Base-by-base conservation (phyloP, 1,284 basidiomycete species). In the Gomphus bonarii region DNA sequence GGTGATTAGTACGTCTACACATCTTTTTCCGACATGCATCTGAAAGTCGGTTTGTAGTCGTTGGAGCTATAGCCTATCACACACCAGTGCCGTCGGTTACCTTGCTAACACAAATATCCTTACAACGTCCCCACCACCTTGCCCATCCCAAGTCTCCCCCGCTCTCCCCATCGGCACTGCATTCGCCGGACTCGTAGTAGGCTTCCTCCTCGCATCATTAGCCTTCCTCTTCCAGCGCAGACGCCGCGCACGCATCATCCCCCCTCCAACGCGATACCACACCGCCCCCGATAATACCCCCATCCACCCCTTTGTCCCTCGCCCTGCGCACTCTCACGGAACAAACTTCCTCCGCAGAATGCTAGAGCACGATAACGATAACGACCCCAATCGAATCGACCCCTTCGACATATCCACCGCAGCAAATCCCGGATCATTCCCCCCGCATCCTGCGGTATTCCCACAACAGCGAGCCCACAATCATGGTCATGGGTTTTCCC, bases 271-370 rank as follows among this genome's bases (percentile, higher is more conserved):
- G 10, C 56, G 56, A 28, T 58, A 58, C 35, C 56, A 58, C 49
- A 58, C 56, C 50, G 50, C 56, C 3, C 56, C 56, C 11, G 56
- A 58, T 30, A 58, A 58, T 38, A 58, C 50, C n/a, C 56, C 56
- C 33, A 42, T 58, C 10, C 40, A 52, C 25, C 50, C 56, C 9
- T 40, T 58, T 1, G 22, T 58, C 30, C 56, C 56, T 5, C 49
- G 56, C 8, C 20, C 56, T 8, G 56, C 56, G 14, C 50, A 58
- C n/a, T 30, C 56, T 3, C 50, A 52, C 10, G 56, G 56, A 18
- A 44, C 56, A 3, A 58, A 58, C 36, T 53, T 58, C n/a, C 43
- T 58, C 14, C 50, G 56, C 20, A 35, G 56, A 12, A 53, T 58
- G 11, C 33, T 58, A 16, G 56, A 58, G 22, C 56, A 58, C 10